Evolutionary conservation across 495 filamentous ascomycete species (phyloP), one percentile per base, ranked within the genome.

Genomic region (Tuber melanosporum): DNA sequence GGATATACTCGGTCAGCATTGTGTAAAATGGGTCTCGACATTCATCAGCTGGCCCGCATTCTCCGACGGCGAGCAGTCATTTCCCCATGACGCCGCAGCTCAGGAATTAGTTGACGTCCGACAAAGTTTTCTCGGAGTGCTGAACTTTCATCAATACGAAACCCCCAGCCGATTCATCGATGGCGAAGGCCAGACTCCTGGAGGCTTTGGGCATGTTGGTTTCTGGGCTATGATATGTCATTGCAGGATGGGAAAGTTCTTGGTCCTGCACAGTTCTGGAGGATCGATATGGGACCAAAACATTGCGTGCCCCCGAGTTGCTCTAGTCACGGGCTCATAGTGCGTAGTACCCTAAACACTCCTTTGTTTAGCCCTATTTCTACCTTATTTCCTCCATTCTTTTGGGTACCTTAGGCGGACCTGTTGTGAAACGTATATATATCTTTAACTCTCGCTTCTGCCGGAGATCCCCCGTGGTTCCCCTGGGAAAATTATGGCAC

Each of bases 201-300:
- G 45, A 22, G 62, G 32, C 45, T 14, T 43, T n/a, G n/a, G 26
- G 12, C 74, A 66, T 10, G n/a, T 32, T 15, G 7, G 57, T 10
- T 80, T 80, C 46, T 80, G 78, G 78, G 76, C 73, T 20, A 78
- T 80, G 19, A 80, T 80, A 78, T 80, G 78, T 22, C 76, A 80
- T 39, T 78, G 78, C 19, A 79, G 73, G 69, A 41, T 7, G 39
- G 39, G 77, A 46, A 70, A 14, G 19, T 79, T 79, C 71, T 41
- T 79, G n/a, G 70, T 79, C 39, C 41, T 79, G 36, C 45, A 78
- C 36, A 75, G 77, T 62, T 70, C 75, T 22, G 43, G 73, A 20
- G 76, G 78, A 41, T 72, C 73, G 19, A 43, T 79, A 5, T 79
- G 78, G 78, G 75, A 79, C 32, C 52, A 44, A n/a, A 75, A 42